Evolutionary conservation across 2,329 filamentous ascomycete species (phyloP).

Genomic region (Fonsecaea erecta): DNA sequence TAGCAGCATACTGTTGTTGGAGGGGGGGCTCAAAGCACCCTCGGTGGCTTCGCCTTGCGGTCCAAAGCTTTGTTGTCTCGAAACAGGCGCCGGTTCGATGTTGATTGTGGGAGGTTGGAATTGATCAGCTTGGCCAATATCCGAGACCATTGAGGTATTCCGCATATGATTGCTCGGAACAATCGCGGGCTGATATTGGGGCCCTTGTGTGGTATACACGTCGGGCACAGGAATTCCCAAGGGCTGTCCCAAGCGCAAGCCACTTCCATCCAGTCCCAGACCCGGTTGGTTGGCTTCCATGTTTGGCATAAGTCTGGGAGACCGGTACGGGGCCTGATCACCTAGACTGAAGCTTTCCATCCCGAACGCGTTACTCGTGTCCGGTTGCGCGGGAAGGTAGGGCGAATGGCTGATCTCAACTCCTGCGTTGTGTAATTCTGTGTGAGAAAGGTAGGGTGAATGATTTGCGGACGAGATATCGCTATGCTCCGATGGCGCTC

Average conservation of each 20-base stretch:
- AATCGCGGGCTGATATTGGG: constrained; percentile 49
- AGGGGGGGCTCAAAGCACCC: constrained; percentile 82
- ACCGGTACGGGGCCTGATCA: constrained; percentile 65
- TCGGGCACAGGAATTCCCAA: constrained; percentile 52
- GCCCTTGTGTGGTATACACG: constrained; percentile 51
- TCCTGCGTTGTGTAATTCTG: constrained; percentile 75
- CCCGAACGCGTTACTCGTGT: constrained; percentile 78
- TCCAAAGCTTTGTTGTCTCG: constrained; percentile 69
- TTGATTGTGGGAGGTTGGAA: constrained; percentile 95
- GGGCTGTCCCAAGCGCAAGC: constrained; percentile 42
- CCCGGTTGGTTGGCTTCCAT: constrained; percentile 52
- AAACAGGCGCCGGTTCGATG: constrained; percentile 78
- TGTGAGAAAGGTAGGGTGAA: constrained; percentile 78
- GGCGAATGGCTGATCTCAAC: constrained; percentile 75
- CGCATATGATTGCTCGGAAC: constrained; percentile 54
- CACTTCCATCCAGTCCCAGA: constrained; percentile 24
- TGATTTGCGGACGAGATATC: constrained; percentile 84
- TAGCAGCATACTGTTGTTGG: constrained; percentile 19
- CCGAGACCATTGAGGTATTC: constrained; percentile 54
- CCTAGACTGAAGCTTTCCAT: constrained; percentile 82
- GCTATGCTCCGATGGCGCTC: constrained; percentile 87
- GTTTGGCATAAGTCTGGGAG: constrained; percentile 69
- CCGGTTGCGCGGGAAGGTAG: constrained; percentile 71
- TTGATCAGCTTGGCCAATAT: constrained; percentile 70
- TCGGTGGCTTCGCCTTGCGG: constrained; percentile 67